Base-by-base conservation (phyloP, 768 basidiomycete species). In the Hypholoma fasciculare region DNA sequence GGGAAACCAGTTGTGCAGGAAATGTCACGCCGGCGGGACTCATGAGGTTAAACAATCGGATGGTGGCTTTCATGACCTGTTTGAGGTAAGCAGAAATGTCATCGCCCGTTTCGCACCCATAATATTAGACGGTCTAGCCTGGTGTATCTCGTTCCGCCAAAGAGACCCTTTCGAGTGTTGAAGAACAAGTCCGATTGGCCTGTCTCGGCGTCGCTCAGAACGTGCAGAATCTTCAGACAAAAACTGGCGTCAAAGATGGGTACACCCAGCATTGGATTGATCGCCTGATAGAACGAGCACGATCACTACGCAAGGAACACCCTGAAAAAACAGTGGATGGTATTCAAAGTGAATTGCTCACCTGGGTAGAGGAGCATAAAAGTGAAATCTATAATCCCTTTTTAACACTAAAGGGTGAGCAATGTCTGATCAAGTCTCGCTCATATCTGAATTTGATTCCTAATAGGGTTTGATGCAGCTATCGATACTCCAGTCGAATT, bases 1-100 rank as follows among this genome's bases (percentile, higher is more conserved):
- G 1, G 76, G 76, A 12, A 82, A 81, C 42, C 58, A 66, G 9
- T 71, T 67, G 4, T 83, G 81, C 52, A 61, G 71, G 2, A 77
- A 74, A 61, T 81, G 78, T 46, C 1, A 67, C 39, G 67, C 70
- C 11, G 75, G 80, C 1, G 75, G 79, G 0, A 63, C 69, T 0
- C 65, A 71, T 23, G 63, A 69, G 47, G 39, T 65, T 3, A 79
- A 76, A 64, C 46, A 65, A 51, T 62, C 68, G 0, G 63, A 76
- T 39, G 55, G 63, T 1, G 76, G 78, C 0, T 80, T 70, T 61
- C 65, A 73, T 49, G 47, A 0, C 40, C 78, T 12, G 78, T 76
- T 43, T 6, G 52, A 51, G 73, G 74, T 54, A 23, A 43, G 5
- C 52, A 48, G 27, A 26, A 26, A 27, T 43, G 30, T 34, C 2